These are phyloP conservation scores for Lithospermum erythrorhizon DNA, from an alignment of 257 asterid genomes.

Conservation along the genomic window DNA sequence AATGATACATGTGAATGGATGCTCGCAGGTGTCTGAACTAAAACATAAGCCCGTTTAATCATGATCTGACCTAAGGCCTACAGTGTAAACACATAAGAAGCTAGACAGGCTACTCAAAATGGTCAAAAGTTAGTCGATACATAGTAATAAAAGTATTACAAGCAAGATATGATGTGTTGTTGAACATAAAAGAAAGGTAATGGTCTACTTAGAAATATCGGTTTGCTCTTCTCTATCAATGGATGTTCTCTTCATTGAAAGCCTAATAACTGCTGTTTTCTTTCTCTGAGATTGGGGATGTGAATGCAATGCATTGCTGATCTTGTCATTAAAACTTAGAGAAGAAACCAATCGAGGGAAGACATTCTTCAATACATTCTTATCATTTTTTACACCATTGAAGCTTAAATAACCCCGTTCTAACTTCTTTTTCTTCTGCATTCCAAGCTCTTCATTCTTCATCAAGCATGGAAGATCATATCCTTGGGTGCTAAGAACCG, in stretches of 20 bases:
- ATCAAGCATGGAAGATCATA: slow-evolving; percentile 27
- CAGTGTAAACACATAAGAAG: too few species aligned
- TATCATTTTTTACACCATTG: slow-evolving; percentile 40
- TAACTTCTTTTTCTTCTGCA: slow-evolving; percentile 35
- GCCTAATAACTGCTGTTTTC: slow-evolving; percentile 72
- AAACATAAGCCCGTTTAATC: too few species aligned
- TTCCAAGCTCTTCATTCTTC: slow-evolving; percentile 31
- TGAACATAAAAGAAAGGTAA: background rate
- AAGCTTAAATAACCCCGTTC: slow-evolving; percentile 51
- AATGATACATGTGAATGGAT: slow-evolving; percentile 1
- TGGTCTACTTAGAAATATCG: slow-evolving; percentile 41
- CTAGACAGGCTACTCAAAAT: too few species aligned
- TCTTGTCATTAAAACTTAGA: slow-evolving; percentile 61
- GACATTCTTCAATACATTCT: slow-evolving; percentile 49
- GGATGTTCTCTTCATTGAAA: slow-evolving; percentile 67
- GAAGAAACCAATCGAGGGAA: slow-evolving; percentile 63
- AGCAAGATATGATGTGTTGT: too few species aligned
- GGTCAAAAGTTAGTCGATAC: too few species aligned
- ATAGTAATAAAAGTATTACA: too few species aligned
- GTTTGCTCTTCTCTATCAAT: slow-evolving; percentile 51
- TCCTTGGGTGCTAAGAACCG: slow-evolving; percentile 32
- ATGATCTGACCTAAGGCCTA: too few species aligned
- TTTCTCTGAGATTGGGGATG: slow-evolving; percentile 44
- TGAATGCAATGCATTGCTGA: slow-evolving; percentile 24
- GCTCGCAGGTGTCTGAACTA: background rate